These are phyloP conservation scores for Scheffersomyces amazonensis DNA, from an alignment of 805 yeast genomes.

Conservation along the genomic window DNA sequence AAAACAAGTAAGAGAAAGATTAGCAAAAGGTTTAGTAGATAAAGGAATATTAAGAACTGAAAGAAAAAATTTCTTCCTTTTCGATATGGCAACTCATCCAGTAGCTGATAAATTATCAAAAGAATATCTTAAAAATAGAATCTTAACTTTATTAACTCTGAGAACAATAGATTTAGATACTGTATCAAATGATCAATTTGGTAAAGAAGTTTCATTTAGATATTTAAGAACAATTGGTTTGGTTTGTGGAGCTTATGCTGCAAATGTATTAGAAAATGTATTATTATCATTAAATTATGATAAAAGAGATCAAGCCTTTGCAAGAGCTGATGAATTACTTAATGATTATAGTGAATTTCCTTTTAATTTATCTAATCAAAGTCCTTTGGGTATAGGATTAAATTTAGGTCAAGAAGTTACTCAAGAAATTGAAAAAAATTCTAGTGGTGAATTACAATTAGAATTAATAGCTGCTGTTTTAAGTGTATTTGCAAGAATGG, in stretches of 20 bases:
- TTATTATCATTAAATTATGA: slow-evolving; percentile 75
- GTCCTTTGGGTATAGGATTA: slow-evolving; percentile 67
- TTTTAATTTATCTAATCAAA: slow-evolving; percentile 52
- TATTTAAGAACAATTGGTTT: slow-evolving; percentile 76
- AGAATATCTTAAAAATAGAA: slow-evolving; percentile 73
- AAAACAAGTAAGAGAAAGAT: slow-evolving; percentile 94
- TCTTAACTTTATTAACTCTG: slow-evolving; percentile 64
- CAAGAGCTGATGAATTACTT: slow-evolving; percentile 89
- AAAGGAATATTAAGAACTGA: slow-evolving; percentile 96
- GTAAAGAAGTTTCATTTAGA: slow-evolving; percentile 63
- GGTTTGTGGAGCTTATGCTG: slow-evolving; percentile 90
- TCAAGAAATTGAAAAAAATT: slow-evolving; percentile 49
- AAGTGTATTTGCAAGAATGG: slow-evolving; percentile 88
- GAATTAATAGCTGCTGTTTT: slow-evolving; percentile 93
- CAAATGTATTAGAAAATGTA: slow-evolving; percentile 92
- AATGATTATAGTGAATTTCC: slow-evolving; percentile 84
- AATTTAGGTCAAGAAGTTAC: slow-evolving; percentile 61
- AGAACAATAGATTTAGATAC: slow-evolving; percentile 57
- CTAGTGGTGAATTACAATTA: slow-evolving; percentile 59
- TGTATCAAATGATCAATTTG: slow-evolving; percentile 54
- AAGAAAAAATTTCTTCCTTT: slow-evolving; percentile 86
- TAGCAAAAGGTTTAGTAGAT: slow-evolving; percentile 95
- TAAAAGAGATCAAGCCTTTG: slow-evolving; percentile 86
- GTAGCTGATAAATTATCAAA: slow-evolving; percentile 83
- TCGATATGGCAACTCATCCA: slow-evolving; percentile 99